Conservation (phyloP, 192 early-diverging fungal genomes). For the Polychytrium aggregatum region DNA sequence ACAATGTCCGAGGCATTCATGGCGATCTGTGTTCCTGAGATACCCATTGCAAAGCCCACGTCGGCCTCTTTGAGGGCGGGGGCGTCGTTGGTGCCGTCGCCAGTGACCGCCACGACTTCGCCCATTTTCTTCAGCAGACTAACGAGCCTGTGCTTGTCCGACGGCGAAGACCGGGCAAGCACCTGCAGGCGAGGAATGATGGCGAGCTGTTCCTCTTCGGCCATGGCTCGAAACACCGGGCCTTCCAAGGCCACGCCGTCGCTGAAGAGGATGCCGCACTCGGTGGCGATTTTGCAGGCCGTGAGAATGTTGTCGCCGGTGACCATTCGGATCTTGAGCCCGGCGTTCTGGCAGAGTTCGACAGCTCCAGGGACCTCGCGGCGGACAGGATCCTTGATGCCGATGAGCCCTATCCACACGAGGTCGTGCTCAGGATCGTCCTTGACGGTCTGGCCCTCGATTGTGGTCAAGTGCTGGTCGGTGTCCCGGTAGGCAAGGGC, state of each 20-base stretch:
- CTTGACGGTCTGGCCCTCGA: conserved; percentile 14
- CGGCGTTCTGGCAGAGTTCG: conserved; percentile 36
- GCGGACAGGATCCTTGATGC: conserved; percentile 48
- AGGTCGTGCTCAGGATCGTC: conserved; percentile 40
- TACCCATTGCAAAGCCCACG: conserved; percentile 54
- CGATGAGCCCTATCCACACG: conserved; percentile 38
- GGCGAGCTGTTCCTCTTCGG: conserved; percentile 31
- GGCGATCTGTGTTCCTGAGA: conserved; percentile 50
- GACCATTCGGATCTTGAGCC: conserved; percentile 44
- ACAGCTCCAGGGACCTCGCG: conserved; percentile 48
- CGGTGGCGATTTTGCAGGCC: conserved; percentile 45
- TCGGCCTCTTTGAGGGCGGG: conserved; percentile 47
- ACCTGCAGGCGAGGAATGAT: conserved; percentile 42
- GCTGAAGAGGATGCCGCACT: conserved; percentile 39
- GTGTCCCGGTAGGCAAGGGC: conserved; percentile 42
- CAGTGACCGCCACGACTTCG: conserved; percentile 52
- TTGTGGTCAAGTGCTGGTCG: conserved; percentile 19
- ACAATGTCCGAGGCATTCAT: conserved; percentile 52
- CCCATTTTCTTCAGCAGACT: conserved; percentile 36
- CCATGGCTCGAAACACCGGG: conserved; percentile 41
- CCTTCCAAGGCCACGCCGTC: conserved; percentile 48
- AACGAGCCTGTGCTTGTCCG: conserved; percentile 45
- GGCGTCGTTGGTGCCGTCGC: conserved; percentile 53
- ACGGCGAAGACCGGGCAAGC: conserved; percentile 35
- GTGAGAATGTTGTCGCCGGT: conserved; percentile 53